Percentiles rank a stretch among this genome's conserved stretches.
These are phyloP conservation scores for Chlorella sp. DNA, from an alignment of 139 green algal species.

Conservation along the genomic window DNA sequence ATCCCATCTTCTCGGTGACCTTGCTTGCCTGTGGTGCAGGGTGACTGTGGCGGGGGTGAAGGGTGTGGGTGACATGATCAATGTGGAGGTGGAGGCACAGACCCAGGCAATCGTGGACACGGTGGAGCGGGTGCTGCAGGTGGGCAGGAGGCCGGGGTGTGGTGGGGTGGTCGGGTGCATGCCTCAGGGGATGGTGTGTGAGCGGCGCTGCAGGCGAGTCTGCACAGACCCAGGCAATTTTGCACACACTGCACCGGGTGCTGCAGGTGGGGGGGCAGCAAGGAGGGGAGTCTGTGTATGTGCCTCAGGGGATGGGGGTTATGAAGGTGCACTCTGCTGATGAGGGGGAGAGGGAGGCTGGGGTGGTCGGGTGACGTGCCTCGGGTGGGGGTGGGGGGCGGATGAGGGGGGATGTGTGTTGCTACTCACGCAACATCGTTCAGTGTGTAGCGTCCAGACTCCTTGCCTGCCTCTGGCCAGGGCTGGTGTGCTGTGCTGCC, in stretches of 20 bases:
- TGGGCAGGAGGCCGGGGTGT: not conserved
- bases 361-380: no score
- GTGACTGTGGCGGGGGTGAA: slow-evolving; percentile 82
- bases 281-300: no score
- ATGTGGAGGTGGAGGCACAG: slow-evolving; percentile 73
- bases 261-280: no score
- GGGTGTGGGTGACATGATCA: slow-evolving; percentile 59
- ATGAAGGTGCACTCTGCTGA: no score
- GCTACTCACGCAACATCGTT: no score
- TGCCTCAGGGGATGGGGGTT: no score
- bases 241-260: not conserved
- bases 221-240: not conserved
- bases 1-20: no score
- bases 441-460: no score
- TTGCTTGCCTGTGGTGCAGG: not conserved
- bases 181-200: not conserved
- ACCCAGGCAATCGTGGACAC: slow-evolving; percentile 96
- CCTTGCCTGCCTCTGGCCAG: no score
- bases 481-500: not conserved
- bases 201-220: not conserved
- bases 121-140: slow-evolving; percentile 82
- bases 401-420: no score
- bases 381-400: no score
- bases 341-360: no score
- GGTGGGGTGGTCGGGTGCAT: not conserved